Evolutionary conservation across 2,329 filamentous ascomycete species (phyloP), one percentile per base, ranked within the genome.

Genomic region (Claviceps sp.): DNA sequence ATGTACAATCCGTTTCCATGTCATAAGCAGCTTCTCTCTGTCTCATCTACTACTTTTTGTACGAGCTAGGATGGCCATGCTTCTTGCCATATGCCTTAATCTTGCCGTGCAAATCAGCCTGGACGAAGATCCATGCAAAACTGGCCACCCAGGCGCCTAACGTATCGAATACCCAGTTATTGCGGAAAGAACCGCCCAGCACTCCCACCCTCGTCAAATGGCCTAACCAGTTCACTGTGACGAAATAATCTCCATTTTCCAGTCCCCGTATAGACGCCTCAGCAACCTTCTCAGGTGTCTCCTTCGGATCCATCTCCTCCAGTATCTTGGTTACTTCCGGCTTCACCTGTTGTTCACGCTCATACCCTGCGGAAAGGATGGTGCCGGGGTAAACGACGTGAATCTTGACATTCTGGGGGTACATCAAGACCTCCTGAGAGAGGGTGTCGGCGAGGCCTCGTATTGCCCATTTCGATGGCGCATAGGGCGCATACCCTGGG

Each of bases 361-460:
- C 83, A 50, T 84, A 77, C 0, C 90, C 89, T 0, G 88, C 83
- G 5, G 79, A 84, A 14, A 81, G 74, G 57, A 98, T 97, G 2
- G 85, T 88, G 50, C 86, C 91, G 0, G 93, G 93, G 60, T 83
- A 87, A 13, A 97, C 80, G 43, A 88, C 78, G 62, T 95, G 88
- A 19, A 96, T 75, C 59, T 85, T 81, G 51, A 97, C 83, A 44
- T 84, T 79, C 50, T 84, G 84, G 45, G 90, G 89, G 72, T 97
- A 98, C 50, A 96, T 73, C 60, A 89, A 74, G 44, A 94, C 72
- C 69, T 98, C 93, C 63, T 91, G 87, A 22, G 81, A 81, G 48
- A 98, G 73, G 0, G 83, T 84, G 64, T 98, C 93, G 51, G 86
- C 85, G 14, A 98, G 75, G 16, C 82, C 84, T 53, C 89, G 82